phyloP scores from a whole-genome alignment of 2,329 filamentous ascomycete genomes.

The Penicillium fuscoglaucum region DNA sequence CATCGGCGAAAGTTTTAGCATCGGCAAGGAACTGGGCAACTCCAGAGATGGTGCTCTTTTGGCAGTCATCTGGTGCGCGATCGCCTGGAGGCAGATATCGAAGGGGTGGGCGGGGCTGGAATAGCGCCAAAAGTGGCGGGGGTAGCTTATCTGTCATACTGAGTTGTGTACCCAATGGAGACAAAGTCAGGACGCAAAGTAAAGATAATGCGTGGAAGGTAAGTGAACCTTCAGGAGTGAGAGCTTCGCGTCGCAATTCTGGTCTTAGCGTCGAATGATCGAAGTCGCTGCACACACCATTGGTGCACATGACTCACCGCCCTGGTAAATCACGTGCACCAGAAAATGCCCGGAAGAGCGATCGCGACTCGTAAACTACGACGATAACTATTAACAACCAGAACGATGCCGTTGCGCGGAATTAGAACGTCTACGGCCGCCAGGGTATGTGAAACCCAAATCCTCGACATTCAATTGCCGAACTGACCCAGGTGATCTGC shows the following conservation, averaged over 20 bases:
- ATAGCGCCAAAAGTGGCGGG: constrained; percentile 86
- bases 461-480: neutral
- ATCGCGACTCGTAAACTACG: constrained; percentile 10
- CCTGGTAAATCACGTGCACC: constrained; percentile 9
- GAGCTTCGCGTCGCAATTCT: constrained; percentile 20
- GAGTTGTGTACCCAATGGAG: constrained; percentile 22
- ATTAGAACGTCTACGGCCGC: constrained; percentile 57
- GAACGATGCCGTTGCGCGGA: constrained; percentile 48
- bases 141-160: constrained; percentile 96
- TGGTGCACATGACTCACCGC: constrained; percentile 4
- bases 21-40: constrained; percentile 73
- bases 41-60: constrained; percentile 70
- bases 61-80: constrained; percentile 77
- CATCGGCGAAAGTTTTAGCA: constrained; percentile 74
- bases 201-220: constrained; percentile 20
- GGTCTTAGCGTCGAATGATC: constrained; percentile 16
- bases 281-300: constrained; percentile 14
- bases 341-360: constrained; percentile 30
- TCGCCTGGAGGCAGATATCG: constrained; percentile 85
- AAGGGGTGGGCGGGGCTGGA: constrained; percentile 88
- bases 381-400: constrained; percentile 9
- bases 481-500: constrained; percentile 11
- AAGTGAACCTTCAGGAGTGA: constrained; percentile 19
- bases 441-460: constrained; percentile 51
- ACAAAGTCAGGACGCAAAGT: constrained; percentile 10